These are phyloP conservation scores for Botrytis porri DNA, from an alignment of 2,329 filamentous ascomycete species.

Conservation along the genomic window DNA sequence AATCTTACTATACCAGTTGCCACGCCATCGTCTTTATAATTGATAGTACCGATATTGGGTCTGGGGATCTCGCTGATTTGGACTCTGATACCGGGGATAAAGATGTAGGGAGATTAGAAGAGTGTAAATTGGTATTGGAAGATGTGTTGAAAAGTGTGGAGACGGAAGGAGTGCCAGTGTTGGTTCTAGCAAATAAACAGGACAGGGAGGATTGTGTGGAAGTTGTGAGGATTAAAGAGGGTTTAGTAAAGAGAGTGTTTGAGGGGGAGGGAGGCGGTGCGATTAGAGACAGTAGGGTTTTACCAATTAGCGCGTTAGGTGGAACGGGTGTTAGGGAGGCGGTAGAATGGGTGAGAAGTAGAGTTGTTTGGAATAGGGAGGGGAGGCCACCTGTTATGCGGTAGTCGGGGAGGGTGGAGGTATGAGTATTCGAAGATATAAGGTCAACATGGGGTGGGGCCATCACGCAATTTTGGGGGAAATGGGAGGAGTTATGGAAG, in stretches of 20 bases:
- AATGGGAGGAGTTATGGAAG: neutral
- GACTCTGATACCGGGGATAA: constrained; percentile 27
- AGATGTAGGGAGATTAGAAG: constrained; percentile 66
- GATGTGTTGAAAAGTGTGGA: constrained; percentile 84
- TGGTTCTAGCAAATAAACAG: constrained; percentile 96
- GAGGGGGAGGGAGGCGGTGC: constrained; percentile 86
- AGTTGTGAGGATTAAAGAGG: constrained; percentile 96
- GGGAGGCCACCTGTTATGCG: constrained; percentile 88
- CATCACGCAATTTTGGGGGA: too few species aligned
- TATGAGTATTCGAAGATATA: too few species aligned
- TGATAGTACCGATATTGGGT: constrained; percentile 89
- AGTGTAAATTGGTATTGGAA: constrained; percentile 87
- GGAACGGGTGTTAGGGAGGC: constrained; percentile 87
- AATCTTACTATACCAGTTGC: constrained; percentile 89
- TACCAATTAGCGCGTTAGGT: constrained; percentile 88
- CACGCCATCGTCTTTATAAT: constrained; percentile 98
- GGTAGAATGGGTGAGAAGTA: constrained; percentile 90
- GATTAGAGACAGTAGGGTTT: constrained; percentile 84
- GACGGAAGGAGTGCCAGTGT: constrained; percentile 83
- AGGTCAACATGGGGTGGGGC: neutral
- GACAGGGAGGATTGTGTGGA: constrained; percentile 97
- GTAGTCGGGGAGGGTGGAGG: constrained; percentile 43
- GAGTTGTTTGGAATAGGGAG: constrained; percentile 97
- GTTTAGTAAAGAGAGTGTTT: constrained; percentile 90
- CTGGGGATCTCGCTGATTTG: constrained; percentile 48